Conservation (phyloP, 1,284 basidiomycete genomes). For the Phellopilus nigrolimitatus region DNA sequence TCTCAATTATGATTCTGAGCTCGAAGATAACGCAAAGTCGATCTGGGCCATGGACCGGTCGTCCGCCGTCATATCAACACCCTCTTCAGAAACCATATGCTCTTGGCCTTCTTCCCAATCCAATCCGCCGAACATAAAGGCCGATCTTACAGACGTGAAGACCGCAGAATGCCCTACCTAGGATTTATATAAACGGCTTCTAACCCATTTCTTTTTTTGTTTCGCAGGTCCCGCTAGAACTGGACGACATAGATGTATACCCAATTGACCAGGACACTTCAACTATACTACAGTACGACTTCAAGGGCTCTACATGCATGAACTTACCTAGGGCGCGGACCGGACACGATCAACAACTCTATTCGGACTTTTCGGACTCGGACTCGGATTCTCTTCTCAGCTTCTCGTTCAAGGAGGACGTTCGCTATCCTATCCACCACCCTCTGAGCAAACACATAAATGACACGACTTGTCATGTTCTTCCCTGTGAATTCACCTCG, state of each 20-base stretch:
- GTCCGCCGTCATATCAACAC: not conserved
- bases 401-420: not conserved
- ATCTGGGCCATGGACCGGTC: not conserved
- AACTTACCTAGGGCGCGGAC: not conserved
- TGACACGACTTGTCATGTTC: not conserved
- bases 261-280: not conserved
- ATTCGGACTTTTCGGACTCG: slow-evolving; percentile 2
- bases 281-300: not conserved
- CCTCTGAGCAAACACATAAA: too few relatives aligned
- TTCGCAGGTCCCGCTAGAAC: not conserved
- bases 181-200: not conserved
- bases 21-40: not conserved
- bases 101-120: not conserved
- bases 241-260: not conserved
- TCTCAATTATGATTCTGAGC: not conserved
- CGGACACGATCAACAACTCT: not conserved
- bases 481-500: not conserved
- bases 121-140: not conserved
- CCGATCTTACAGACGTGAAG: not conserved
- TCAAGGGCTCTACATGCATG: not conserved
- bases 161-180: not conserved
- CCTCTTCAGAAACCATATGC: not conserved
- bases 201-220: not conserved
- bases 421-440: not conserved
- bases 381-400: slow-evolving; percentile 9